Conservation (phyloP, 345 rosid genomes). For the Syzygium oleosum region DNA sequence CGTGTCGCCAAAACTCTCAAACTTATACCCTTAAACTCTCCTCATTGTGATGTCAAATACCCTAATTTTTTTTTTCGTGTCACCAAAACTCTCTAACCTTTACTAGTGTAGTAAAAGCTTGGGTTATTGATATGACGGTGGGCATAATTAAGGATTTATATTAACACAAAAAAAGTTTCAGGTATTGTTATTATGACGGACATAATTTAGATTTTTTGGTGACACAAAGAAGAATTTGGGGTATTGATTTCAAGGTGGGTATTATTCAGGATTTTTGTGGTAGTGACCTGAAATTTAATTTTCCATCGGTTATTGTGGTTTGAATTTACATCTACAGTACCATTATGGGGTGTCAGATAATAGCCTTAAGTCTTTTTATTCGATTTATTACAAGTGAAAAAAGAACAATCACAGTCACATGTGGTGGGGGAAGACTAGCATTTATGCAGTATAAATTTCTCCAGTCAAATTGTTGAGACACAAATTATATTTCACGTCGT, state of each 20-base stretch:
- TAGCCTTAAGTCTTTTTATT: neutral
- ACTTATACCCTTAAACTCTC: too few species aligned
- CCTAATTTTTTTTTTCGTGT: too few species aligned
- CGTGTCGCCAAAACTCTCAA: too few species aligned
- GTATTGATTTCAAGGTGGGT: neutral
- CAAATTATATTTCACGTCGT: neutral
- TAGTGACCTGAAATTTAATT: neutral
- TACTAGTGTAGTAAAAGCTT: neutral
- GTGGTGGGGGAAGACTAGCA: neutral
- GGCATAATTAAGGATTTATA: neutral
- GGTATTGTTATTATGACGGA: neutral
- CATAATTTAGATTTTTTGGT: accelerated
- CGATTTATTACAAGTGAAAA: neutral
- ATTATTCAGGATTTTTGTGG: neutral
- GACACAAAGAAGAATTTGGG: neutral
- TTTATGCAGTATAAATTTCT: neutral
- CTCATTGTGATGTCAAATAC: too few species aligned
- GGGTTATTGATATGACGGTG: neutral
- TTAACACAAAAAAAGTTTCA: neutral
- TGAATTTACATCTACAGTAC: neutral
- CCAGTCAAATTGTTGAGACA: neutral
- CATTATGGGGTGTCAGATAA: neutral
- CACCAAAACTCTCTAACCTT: accelerated
- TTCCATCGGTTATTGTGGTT: neutral
- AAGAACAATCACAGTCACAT: neutral